These are phyloP conservation scores for Puccinia polysora DNA, from an alignment of 1,284 basidiomycete species.

Conservation along the genomic window DNA sequence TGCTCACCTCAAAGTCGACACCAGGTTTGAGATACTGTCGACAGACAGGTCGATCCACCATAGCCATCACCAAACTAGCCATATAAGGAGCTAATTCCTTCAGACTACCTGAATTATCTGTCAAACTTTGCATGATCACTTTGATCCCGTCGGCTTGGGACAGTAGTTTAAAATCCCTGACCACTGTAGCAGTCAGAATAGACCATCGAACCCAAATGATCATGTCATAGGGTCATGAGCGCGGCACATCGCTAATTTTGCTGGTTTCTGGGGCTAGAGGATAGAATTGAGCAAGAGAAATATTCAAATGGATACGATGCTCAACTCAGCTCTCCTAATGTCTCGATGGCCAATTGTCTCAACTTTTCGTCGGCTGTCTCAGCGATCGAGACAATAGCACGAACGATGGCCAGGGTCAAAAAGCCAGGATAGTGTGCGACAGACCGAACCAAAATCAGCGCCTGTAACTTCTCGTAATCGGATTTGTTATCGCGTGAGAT, in stretches of 20 bases:
- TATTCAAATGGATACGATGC: conserved; percentile 35
- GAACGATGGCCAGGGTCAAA: conserved; percentile 65
- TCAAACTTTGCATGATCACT: conserved; percentile 77
- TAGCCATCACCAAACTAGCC: conserved; percentile 74
- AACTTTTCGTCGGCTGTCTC: conserved; percentile 90
- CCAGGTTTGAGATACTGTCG: conserved; percentile 74
- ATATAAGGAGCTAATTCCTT: conserved; percentile 74
- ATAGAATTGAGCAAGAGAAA: neutral
- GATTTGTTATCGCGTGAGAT: conserved; percentile 77
- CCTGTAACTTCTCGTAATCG: conserved; percentile 84
- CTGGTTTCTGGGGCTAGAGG: no score
- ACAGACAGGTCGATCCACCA: conserved; percentile 79
- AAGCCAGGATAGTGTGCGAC: conserved; percentile 58
- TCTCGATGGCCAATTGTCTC: conserved; percentile 75
- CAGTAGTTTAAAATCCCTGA: conserved; percentile 80
- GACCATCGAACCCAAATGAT: neutral
- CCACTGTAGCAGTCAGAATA: conserved; percentile 55
- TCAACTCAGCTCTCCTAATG: conserved; percentile 81
- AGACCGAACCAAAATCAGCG: conserved; percentile 82
- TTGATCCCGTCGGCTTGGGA: conserved; percentile 76
- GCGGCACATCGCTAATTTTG: no score
- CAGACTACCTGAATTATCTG: conserved; percentile 67
- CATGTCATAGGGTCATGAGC: no score
- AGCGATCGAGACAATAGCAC: conserved; percentile 83
- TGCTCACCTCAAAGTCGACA: conserved; percentile 76